Evolutionary conservation across 2,329 filamentous ascomycete species (phyloP), one percentile per base, ranked within the genome.

Genomic region (Colletotrichum truncatum): DNA sequence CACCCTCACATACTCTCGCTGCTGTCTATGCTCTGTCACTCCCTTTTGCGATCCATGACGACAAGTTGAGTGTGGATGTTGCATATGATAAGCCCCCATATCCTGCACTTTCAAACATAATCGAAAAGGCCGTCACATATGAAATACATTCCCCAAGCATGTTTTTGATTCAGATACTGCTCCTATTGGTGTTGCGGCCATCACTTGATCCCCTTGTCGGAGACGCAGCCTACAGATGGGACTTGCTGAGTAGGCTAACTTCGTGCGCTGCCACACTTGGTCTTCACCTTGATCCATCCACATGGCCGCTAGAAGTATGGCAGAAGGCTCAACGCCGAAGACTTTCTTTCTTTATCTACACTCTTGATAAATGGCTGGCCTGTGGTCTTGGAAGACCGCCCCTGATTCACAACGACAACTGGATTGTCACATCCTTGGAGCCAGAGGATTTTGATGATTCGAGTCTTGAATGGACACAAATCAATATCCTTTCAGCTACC

Each of bases 71-170:
- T 25, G 70, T 71, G 32, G 70, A 71, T 45, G 39, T 71, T 6
- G 67, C 69, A 2, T 71, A 71, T 16, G 67, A 71, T 12, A 65
- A 58, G 11, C 69, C 69, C 0, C 68, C 70, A 3, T 70, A 67
- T 23, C 57, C 61, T 3, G 45, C 41, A 4, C 57, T 70, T 6
- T 61, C 67, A 14, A 59, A 41, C 1, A 63, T 71, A 16, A 68
- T 70, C 8, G 65, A 70, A 26, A 16, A 54, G 11, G 60, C 46
- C 3, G 9, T 70, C 6, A 32, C 64, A 4, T 39, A 53, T 11
- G 68, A 70, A n/a, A 18, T 67, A 6, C 69, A 70, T 12, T 68
- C 68, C 1, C 68, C 69, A 2, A 67, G 45, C 18, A 48, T 70
- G 8, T 30, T 49, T 2, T 26, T 67, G 1, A 62, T 61, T 3